phyloP scores from a whole-genome alignment of 495 filamentous ascomycete genomes.

The Aspergillus carlsbadensis region DNA sequence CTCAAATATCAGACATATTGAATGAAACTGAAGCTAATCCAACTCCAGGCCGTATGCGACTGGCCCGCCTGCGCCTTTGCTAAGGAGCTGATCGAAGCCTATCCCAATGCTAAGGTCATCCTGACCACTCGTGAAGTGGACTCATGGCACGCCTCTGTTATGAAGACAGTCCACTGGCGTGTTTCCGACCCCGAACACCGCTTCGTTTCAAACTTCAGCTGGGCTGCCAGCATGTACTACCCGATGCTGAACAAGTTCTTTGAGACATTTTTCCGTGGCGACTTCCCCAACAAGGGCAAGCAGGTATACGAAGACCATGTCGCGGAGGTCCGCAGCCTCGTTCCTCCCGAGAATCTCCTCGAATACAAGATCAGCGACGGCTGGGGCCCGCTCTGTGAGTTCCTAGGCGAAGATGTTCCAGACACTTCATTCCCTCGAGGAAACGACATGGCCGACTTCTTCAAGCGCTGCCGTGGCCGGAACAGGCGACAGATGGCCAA shows the following conservation, averaged over 20 bases:
- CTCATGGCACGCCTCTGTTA: slow-evolving; percentile 56
- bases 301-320: slow-evolving; percentile 49
- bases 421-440: slow-evolving; percentile 45
- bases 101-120: slow-evolving; percentile 69
- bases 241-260: slow-evolving; percentile 61
- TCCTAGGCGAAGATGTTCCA: slow-evolving; percentile 60
- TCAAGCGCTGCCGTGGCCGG: slow-evolving; percentile 54
- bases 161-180: slow-evolving; percentile 54
- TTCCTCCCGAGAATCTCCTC: slow-evolving; percentile 51
- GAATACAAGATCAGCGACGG: slow-evolving; percentile 66
- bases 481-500: slow-evolving; percentile 65
- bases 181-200: slow-evolving; percentile 55
- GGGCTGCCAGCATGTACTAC: slow-evolving; percentile 58
- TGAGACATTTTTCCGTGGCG: slow-evolving; percentile 53
- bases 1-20: background rate
- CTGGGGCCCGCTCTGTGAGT: slow-evolving; percentile 67
- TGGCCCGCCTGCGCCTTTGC: slow-evolving; percentile 65
- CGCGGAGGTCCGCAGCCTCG: slow-evolving; percentile 43
- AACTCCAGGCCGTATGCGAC: slow-evolving; percentile 56
- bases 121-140: slow-evolving; percentile 61
- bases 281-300: slow-evolving; percentile 52
- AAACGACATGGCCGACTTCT: slow-evolving; percentile 58
- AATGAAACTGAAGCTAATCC: slow-evolving; percentile 13
- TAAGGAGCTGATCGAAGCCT: slow-evolving; percentile 65
- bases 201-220: slow-evolving; percentile 51